Conservation (phyloP, 169 alveolate species). For the Eimeria sp. region DNA sequence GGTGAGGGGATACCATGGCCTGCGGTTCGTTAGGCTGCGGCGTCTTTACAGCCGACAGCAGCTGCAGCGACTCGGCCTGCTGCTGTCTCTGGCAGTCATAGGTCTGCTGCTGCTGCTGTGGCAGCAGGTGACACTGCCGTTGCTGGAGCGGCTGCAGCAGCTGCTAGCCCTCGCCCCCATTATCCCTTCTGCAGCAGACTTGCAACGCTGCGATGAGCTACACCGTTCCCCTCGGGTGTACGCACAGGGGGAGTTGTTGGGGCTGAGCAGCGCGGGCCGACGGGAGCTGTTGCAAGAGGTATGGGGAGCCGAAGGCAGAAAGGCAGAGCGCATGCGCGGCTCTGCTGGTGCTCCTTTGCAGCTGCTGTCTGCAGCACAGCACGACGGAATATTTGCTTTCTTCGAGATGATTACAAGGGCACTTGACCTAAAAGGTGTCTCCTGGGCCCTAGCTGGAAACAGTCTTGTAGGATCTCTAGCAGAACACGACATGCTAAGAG, state of each 20-base stretch:
- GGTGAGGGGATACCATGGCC: conserved; percentile 75
- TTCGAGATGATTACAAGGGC: background rate
- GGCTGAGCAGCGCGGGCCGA: background rate
- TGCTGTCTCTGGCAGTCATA: background rate
- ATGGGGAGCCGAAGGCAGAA: background rate
- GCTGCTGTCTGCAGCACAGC: background rate
- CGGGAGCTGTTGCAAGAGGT: conserved; percentile 30
- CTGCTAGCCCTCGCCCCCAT: background rate
- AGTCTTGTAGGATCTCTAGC: background rate
- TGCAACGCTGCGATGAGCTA: background rate
- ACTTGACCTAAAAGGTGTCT: background rate
- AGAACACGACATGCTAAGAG: background rate
- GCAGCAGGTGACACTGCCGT: conserved; percentile 46
- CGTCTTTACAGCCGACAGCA: conserved; percentile 44
- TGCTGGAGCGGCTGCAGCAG: conserved; percentile 58
- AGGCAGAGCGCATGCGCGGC: background rate
- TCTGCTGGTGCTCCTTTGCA: background rate
- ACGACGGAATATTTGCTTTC: conserved; percentile 26
- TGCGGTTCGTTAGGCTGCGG: conserved; percentile 61
- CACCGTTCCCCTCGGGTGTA: background rate
- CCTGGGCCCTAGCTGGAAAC: conserved; percentile 1
- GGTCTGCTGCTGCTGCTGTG: conserved; percentile 68
- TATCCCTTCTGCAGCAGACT: background rate
- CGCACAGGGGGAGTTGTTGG: background rate
- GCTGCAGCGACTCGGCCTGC: conserved; percentile 43